phyloP scores from a whole-genome alignment of 352 stramenopile species.

The Phytophthora lateralis region DNA sequence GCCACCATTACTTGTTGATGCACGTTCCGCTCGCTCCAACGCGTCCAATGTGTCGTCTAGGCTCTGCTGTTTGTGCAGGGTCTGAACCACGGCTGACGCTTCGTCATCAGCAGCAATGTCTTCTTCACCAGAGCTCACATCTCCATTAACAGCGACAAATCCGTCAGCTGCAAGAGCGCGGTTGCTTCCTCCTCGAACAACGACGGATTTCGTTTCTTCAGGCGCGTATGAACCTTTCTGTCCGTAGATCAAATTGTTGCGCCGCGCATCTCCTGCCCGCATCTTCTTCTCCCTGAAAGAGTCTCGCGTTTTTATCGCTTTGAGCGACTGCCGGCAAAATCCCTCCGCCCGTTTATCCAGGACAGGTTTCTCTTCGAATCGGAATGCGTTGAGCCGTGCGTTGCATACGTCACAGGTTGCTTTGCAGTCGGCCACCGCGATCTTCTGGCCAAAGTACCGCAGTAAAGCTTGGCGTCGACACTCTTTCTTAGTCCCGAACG shows the following conservation, averaged over 20 bases:
- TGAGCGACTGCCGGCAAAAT: conserved; percentile 32
- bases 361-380: conserved; percentile 40
- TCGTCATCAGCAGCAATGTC: conserved; percentile 21
- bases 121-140: conserved; percentile 42
- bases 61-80: conserved; percentile 11
- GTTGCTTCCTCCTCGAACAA: conserved; percentile 38
- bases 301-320: conserved; percentile 15
- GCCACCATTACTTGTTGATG: background rate
- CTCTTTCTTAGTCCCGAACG: conserved; percentile 51
- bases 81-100: conserved; percentile 7
- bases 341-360: conserved; percentile 32
- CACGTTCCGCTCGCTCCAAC: conserved; percentile 49
- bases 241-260: conserved; percentile 49
- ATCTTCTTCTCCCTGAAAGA: conserved; percentile 34
- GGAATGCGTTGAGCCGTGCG: conserved; percentile 56
- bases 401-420: conserved; percentile 67
- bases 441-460: conserved; percentile 60
- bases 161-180: conserved; percentile 45
- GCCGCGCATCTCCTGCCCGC: conserved; percentile 42
- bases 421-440: conserved; percentile 48
- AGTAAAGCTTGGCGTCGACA: conserved; percentile 61
- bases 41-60: conserved; percentile 47
- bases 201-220: conserved; percentile 51
- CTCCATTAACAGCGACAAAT: conserved; percentile 65
- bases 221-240: conserved; percentile 53